Percentiles rank a stretch among this genome's conserved stretches.
Evolutionary conservation across 768 basidiomycete genomes (phyloP).

Genomic region (Hericium alpestre): DNA sequence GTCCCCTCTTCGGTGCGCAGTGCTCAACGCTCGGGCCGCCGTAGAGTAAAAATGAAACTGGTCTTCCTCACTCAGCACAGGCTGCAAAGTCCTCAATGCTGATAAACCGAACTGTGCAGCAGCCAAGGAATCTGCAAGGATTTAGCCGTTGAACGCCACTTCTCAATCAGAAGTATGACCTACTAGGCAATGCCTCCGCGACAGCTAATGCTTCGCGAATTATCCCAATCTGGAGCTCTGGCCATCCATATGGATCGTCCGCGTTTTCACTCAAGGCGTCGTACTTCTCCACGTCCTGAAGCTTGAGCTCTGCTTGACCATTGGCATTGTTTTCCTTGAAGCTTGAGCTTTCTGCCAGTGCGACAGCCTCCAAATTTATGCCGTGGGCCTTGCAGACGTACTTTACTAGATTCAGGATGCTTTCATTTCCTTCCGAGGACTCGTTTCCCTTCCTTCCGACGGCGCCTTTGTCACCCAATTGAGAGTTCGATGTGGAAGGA

Average conservation of each 20-base stretch:
- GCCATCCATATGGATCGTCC: constrained; percentile 75
- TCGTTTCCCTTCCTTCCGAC: constrained; percentile 69
- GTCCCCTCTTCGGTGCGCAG: constrained; percentile 71
- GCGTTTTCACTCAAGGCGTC: constrained; percentile 30
- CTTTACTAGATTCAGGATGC: constrained; percentile 64
- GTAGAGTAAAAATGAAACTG: constrained; percentile 73
- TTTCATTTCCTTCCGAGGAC: constrained; percentile 69
- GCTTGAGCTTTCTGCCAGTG: constrained; percentile 24
- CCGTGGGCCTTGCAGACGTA: constrained; percentile 74
- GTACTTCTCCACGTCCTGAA: background rate
- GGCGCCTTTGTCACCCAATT: constrained; percentile 31
- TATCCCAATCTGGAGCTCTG: constrained; percentile 89
- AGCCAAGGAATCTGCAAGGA: constrained; percentile 58
- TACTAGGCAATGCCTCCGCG: constrained; percentile 85
- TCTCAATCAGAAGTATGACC: constrained; percentile 13
- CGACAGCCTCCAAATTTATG: constrained; percentile 67
- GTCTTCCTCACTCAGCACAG: constrained; percentile 60
- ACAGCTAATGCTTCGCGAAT: constrained; percentile 86
- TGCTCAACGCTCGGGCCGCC: constrained; percentile 59
- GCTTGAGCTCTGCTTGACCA: constrained; percentile 14
- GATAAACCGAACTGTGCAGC: constrained; percentile 89
- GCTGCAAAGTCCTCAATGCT: constrained; percentile 63
- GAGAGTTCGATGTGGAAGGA: constrained; percentile 7
- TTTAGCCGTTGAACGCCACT: background rate
- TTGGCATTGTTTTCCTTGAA: constrained; percentile 1